phyloP scores from a whole-genome alignment of 768 basidiomycete species.

The Boletellus ananiceps region DNA sequence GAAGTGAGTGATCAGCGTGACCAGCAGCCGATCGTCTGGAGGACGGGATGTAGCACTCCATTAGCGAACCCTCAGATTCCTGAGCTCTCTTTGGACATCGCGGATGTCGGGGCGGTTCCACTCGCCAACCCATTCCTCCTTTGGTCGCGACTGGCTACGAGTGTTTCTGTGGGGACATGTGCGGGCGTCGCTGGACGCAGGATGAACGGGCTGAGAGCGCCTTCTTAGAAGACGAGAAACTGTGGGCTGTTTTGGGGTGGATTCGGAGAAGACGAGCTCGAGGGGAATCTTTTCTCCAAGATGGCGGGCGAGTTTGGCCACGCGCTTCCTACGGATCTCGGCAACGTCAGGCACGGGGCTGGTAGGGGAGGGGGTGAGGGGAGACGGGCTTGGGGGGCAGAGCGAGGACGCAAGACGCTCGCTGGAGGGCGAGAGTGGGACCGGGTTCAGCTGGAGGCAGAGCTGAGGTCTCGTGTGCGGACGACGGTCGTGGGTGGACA shows the following conservation, averaged over 20 bases:
- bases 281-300: slow-evolving; percentile 57
- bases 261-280: slow-evolving; percentile 42
- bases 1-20: neutral
- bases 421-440: slow-evolving; percentile 11
- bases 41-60: neutral
- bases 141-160: neutral
- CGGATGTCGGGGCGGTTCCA: slow-evolving; percentile 38
- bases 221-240: neutral
- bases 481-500: slow-evolving; percentile 12
- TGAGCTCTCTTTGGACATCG: slow-evolving; percentile 37
- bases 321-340: slow-evolving; percentile 41
- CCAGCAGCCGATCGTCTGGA: slow-evolving; percentile 17
- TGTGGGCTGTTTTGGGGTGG: neutral
- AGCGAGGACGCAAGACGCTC: slow-evolving; percentile 2
- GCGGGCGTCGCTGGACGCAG: neutral
- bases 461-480: slow-evolving; percentile 19
- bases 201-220: slow-evolving; percentile 17
- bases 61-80: slow-evolving; percentile 24
- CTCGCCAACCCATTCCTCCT: slow-evolving; percentile 35
- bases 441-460: slow-evolving; percentile 20
- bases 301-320: slow-evolving; percentile 55
- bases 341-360: slow-evolving; percentile 26
- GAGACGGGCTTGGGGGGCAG: slow-evolving; percentile 13
- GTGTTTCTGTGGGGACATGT: neutral
- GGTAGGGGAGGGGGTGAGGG: slow-evolving; percentile 12